phyloP scores from a whole-genome alignment of 1,139 yeast genomes.

The Suhomyces anneliseae region DNA sequence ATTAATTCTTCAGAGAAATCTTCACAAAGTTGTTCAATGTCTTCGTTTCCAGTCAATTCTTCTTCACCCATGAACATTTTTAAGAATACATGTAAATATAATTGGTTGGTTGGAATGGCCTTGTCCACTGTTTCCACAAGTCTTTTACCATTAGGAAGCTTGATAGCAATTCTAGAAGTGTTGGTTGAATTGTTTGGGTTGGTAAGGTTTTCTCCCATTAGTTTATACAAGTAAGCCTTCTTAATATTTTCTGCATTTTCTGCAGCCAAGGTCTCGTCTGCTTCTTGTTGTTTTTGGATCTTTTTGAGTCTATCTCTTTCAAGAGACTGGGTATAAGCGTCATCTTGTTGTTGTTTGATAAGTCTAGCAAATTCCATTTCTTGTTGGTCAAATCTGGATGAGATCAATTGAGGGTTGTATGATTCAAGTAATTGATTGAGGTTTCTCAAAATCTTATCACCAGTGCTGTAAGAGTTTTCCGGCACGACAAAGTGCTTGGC shows the following conservation, averaged over 20 bases:
- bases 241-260: conserved; percentile 2
- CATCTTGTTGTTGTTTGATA: conserved; percentile 57
- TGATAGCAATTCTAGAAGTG: conserved; percentile 30
- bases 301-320: conserved; percentile 45
- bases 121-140: conserved; percentile 55
- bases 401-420: conserved; percentile 53
- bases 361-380: conserved; percentile 52
- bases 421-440: conserved; percentile 37
- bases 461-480: conserved; percentile 21
- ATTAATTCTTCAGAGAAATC: conserved; percentile 16
- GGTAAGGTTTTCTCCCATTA: conserved; percentile 1
- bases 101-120: conserved; percentile 50
- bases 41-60: conserved; percentile 2
- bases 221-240: conserved; percentile 2
- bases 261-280: conserved; percentile 5
- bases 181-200: not conserved
- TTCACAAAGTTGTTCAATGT: conserved; percentile 9
- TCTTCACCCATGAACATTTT: conserved; percentile 21
- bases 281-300: conserved; percentile 25
- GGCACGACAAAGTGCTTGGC: conserved; percentile 21
- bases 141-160: conserved; percentile 59
- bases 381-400: conserved; percentile 51
- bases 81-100: conserved; percentile 66
- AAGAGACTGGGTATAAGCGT: conserved; percentile 53
- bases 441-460: conserved; percentile 32